Conservation (phyloP, 1,284 basidiomycete genomes). For the Sanghuangporus sanghuang region DNA sequence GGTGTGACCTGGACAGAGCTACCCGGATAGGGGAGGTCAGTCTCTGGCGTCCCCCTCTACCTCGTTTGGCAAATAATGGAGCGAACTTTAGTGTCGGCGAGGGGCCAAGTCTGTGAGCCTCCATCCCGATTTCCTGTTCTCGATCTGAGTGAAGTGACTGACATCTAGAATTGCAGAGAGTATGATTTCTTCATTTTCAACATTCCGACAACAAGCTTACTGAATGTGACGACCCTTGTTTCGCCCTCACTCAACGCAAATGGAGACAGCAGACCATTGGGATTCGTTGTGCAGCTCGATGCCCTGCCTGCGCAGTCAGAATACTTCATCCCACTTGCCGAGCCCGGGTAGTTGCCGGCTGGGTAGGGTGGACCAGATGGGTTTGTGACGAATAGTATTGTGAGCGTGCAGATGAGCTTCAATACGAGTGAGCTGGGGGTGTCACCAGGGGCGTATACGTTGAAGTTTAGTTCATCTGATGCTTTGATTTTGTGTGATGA, state of each 20-base stretch:
- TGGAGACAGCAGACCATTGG: constrained; percentile 46
- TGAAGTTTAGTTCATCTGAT: not conserved
- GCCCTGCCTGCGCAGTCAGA: constrained; percentile 35
- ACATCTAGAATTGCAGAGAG: constrained; percentile 31
- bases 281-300: constrained; percentile 54
- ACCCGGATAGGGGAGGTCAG: constrained; percentile 51
- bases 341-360: constrained; percentile 46
- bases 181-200: constrained; percentile 65
- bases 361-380: constrained; percentile 46
- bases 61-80: constrained; percentile 45
- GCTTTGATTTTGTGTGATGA: constrained; percentile 20
- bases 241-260: constrained; percentile 58
- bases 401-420: constrained; percentile 36
- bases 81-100: constrained; percentile 52
- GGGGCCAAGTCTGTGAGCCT: constrained; percentile 53
- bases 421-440: constrained; percentile 47
- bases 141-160: not conserved
- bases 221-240: constrained; percentile 44
- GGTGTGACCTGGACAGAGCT: constrained; percentile 54
- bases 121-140: not conserved
- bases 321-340: constrained; percentile 44
- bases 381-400: constrained; percentile 49
- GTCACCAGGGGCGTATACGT: constrained; percentile 21
- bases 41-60: constrained; percentile 60
- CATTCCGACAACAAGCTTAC: constrained; percentile 35